A percentile compares a stretch with the other conserved stretches of the same genome.
phyloP scores from a whole-genome alignment of 1,284 basidiomycete species.

The Fomitiporia mediterranea region DNA sequence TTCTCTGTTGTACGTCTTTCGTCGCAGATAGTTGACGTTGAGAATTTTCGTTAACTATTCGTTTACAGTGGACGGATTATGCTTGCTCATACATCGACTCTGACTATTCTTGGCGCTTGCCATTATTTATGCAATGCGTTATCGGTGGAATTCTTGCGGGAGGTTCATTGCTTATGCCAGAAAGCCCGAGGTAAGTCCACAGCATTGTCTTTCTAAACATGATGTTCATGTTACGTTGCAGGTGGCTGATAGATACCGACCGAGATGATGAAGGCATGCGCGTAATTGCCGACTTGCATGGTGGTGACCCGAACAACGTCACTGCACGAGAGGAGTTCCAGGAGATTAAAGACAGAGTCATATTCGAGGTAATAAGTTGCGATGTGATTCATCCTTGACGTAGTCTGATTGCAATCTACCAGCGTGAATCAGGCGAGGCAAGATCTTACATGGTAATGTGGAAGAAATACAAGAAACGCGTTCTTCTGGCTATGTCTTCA shows the following conservation, averaged over 20 bases:
- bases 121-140: conserved; percentile 82
- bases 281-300: conserved; percentile 89
- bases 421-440: conserved; percentile 74
- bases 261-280: conserved; percentile 82
- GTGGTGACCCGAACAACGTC: conserved; percentile 71
- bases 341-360: conserved; percentile 89
- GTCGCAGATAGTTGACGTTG: not conserved
- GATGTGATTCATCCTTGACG: not conserved
- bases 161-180: conserved; percentile 86
- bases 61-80: conserved; percentile 86
- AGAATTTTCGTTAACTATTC: not conserved
- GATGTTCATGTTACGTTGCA: conserved; percentile 27
- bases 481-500: conserved; percentile 95
- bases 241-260: conserved; percentile 91
- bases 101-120: conserved; percentile 80
- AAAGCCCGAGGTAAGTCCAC: conserved; percentile 73
- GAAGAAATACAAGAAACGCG: conserved; percentile 83
- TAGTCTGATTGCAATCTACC: conserved; percentile 23
- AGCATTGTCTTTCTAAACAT: not conserved
- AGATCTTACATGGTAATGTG: conserved; percentile 85
- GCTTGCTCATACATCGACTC: conserved; percentile 86
- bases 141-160: conserved; percentile 81
- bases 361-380: conserved; percentile 59
- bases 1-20: conserved; percentile 76
- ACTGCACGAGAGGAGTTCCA: conserved; percentile 81